These are phyloP conservation scores for Teunomyces lycoperdinae DNA, from an alignment of 805 yeast species.

Conservation along the genomic window DNA sequence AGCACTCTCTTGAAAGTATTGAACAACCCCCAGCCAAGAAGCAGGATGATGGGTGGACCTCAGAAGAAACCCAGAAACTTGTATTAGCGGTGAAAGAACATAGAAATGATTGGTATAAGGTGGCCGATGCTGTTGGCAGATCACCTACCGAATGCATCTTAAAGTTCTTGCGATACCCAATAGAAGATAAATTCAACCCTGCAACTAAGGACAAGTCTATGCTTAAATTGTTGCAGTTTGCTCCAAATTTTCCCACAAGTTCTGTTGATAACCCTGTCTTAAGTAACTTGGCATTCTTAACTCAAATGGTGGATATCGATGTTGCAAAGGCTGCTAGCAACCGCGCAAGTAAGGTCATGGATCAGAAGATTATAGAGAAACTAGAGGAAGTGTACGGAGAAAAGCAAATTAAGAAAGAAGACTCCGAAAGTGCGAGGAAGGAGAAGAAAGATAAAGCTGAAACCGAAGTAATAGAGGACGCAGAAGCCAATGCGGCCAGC, in stretches of 20 bases:
- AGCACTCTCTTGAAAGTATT: neutral
- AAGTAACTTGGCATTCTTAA: constrained; percentile 86
- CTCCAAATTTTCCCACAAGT: constrained; percentile 81
- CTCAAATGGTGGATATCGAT: constrained; percentile 80
- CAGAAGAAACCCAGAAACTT: constrained; percentile 57
- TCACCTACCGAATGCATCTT: constrained; percentile 78
- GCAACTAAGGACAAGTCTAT: constrained; percentile 42
- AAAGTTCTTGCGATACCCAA: constrained; percentile 75
- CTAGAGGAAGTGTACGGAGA: constrained; percentile 30
- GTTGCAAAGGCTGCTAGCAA: constrained; percentile 80
- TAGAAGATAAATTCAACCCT: constrained; percentile 62
- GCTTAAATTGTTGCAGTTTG: constrained; percentile 74
- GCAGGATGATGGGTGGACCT: constrained; percentile 55
- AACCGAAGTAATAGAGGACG: constrained; percentile 9
- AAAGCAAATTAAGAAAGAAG: constrained; percentile 6
- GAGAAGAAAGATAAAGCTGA: constrained; percentile 8
- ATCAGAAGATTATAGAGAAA: constrained; percentile 39
- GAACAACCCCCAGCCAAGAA: constrained; percentile 22
- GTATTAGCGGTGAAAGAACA: constrained; percentile 60
- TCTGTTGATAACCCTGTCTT: constrained; percentile 90
- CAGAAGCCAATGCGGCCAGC: constrained; percentile 2
- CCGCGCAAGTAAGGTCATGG: constrained; percentile 53
- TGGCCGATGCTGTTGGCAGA: constrained; percentile 61
- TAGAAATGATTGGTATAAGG: constrained; percentile 76
- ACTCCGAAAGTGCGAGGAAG: constrained; percentile 4